Conservation (phyloP, 176 grass and related monocot species). For the Rhynchospora pubera region DNA sequence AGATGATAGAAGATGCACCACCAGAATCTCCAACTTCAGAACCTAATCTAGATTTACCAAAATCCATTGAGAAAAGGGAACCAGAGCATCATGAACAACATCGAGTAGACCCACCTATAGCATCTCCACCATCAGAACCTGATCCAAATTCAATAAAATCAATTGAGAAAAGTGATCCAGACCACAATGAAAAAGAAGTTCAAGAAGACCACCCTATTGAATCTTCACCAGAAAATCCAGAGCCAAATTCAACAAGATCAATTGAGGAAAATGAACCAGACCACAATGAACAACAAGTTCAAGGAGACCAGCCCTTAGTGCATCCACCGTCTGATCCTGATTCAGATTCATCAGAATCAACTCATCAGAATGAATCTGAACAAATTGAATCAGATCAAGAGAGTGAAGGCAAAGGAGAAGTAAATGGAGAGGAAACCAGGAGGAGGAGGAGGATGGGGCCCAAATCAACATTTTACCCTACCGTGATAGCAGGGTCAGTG, state of each 20-base stretch:
- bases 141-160: conserved; percentile 9
- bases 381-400: conserved; percentile 19
- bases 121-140: conserved; percentile 1
- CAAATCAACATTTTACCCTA: conserved; percentile 18
- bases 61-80: conserved; percentile 8
- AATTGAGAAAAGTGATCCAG: neutral
- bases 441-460: neutral
- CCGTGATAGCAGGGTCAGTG: conserved; percentile 11
- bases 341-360: conserved; percentile 10
- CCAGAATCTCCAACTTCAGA: neutral
- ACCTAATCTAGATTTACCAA: neutral
- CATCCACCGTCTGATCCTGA: neutral
- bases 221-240: neutral
- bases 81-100: conserved; percentile 8
- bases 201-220: neutral
- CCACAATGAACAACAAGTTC: neutral
- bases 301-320: neutral
- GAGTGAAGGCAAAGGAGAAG: conserved; percentile 1
- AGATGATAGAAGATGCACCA: neutral
- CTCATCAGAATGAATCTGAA: neutral
- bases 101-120: neutral
- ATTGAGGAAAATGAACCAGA: neutral
- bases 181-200: conserved; percentile 7
- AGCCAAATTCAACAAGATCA: conserved; percentile 1
- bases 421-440: conserved; percentile 7